Evolutionary conservation across 331 rosid species (phyloP).

Genomic region (Malus hybrid): DNA sequence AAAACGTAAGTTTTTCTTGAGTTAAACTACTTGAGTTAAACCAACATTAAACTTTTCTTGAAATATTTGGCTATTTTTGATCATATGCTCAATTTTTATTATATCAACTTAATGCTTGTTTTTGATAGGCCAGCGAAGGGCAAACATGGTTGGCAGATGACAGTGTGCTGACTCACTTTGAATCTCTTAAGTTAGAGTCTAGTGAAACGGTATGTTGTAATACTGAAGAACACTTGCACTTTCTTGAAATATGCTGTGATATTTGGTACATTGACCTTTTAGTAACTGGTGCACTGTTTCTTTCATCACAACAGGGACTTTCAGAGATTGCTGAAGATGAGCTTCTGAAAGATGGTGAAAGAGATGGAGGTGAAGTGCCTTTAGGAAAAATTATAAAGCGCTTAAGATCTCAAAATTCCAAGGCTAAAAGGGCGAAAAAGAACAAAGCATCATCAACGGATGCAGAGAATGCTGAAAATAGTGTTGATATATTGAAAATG

Average conservation of each 20-base stretch:
- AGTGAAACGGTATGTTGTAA: conserved; percentile 43
- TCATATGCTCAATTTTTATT: background rate
- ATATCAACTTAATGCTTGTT: conserved; percentile 18
- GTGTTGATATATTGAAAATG: conserved; percentile 54
- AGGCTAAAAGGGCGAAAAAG: conserved; percentile 55
- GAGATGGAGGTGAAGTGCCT: conserved; percentile 61
- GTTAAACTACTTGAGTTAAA: background rate
- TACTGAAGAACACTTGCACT: background rate
- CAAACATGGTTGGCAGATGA: conserved; percentile 81
- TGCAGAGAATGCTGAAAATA: conserved; percentile 44
- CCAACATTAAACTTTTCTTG: background rate
- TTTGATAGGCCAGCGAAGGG: conserved; percentile 48
- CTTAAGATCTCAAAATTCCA: conserved; percentile 51
- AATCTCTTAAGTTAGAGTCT: conserved; percentile 71
- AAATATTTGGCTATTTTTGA: background rate
- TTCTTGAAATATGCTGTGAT: background rate
- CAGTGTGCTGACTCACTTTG: conserved; percentile 60
- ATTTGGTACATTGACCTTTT: conserved; percentile 19
- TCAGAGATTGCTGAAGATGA: conserved; percentile 45
- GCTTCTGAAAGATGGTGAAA: conserved; percentile 43
- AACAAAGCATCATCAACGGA: conserved; percentile 35
- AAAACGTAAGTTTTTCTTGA: background rate
- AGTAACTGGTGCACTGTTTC: conserved; percentile 4
- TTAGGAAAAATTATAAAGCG: conserved; percentile 60
- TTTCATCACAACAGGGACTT: conserved; percentile 37